Evolutionary conservation across 2,329 filamentous ascomycete genomes (phyloP).

Genomic region (Annulohypoxylon truncatum): DNA sequence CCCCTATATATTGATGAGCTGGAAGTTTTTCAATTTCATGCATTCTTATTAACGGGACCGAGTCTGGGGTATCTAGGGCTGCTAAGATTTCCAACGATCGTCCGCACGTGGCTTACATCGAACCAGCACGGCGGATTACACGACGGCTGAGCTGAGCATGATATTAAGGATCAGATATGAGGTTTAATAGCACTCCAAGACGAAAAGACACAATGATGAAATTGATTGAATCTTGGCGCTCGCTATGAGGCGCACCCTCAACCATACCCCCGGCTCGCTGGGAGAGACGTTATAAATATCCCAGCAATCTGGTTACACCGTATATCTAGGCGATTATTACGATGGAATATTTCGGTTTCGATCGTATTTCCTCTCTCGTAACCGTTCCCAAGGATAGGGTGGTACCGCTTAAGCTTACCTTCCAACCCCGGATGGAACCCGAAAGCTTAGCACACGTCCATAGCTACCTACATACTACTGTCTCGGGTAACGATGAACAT

Average conservation of each 20-base stretch:
- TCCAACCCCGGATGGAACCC: slow-evolving; percentile 1
- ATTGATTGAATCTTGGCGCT: slow-evolving; percentile 36
- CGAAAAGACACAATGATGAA: slow-evolving; percentile 19
- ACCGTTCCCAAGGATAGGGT: background rate
- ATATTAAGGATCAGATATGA: background rate
- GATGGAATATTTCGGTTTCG: slow-evolving; percentile 31
- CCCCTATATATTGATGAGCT: slow-evolving; percentile 7
- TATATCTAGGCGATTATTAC: slow-evolving; percentile 26
- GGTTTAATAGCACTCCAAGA: background rate
- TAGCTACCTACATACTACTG: slow-evolving; percentile 1
- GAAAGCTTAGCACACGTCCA: slow-evolving; percentile 14
- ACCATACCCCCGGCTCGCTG: slow-evolving; percentile 23
- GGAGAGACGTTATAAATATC: slow-evolving; percentile 22
- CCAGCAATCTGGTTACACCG: slow-evolving; percentile 27
- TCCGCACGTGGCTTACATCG: slow-evolving; percentile 39
- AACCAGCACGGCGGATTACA: slow-evolving; percentile 36
- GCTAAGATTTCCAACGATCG: slow-evolving; percentile 27
- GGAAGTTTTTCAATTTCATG: slow-evolving; percentile 3
- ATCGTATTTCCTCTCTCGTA: slow-evolving; percentile 32
- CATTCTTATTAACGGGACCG: slow-evolving; percentile 17
- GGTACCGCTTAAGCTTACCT: slow-evolving; percentile 1
- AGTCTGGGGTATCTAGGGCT: slow-evolving; percentile 33
- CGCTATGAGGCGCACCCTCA: slow-evolving; percentile 22
- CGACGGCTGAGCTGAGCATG: slow-evolving; percentile 24
- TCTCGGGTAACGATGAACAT: slow-evolving; percentile 20